Percentiles rank a stretch among this genome's conserved stretches.
phyloP scores from a whole-genome alignment of 1,139 yeast genomes.

The Lodderomyces metapsilosis region DNA sequence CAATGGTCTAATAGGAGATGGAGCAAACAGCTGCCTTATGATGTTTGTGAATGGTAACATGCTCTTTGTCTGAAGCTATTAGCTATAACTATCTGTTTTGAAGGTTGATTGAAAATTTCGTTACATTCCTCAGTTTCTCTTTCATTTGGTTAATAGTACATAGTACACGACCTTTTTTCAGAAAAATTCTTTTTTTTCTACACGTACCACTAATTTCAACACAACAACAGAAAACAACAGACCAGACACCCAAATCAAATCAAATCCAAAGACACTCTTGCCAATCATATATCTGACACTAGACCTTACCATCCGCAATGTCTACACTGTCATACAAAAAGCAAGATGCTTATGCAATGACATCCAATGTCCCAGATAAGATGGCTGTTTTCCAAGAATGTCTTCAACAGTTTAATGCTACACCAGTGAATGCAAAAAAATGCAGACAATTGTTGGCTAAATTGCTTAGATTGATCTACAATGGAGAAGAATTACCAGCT shows the following conservation, averaged over 20 bases:
- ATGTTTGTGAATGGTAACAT: conserved; percentile 9
- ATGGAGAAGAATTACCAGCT: conserved; percentile 84
- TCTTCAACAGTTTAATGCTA: conserved; percentile 86
- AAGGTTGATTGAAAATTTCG: background rate
- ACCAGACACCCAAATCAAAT: background rate
- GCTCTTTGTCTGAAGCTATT: background rate
- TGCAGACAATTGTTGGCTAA: conserved; percentile 79
- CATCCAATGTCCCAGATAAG: conserved; percentile 72
- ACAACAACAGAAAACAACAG: background rate
- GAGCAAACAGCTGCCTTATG: conserved; percentile 8
- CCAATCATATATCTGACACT: too few species aligned
- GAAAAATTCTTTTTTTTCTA: background rate
- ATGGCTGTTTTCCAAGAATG: conserved; percentile 98
- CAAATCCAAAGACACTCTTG: too few species aligned
- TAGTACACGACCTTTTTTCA: background rate
- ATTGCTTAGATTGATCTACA: conserved; percentile 68
- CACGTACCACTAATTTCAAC: too few species aligned
- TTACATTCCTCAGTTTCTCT: background rate
- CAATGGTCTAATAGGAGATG: conserved; percentile 15
- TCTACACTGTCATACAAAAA: conserved; percentile 81
- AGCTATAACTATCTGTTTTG: background rate
- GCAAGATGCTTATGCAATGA: conserved; percentile 66
- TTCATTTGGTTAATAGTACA: background rate
- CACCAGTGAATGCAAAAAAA: conserved; percentile 85
- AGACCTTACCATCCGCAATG: conserved; percentile 51